Percentiles rank a stretch among this genome's conserved stretches.
These are phyloP conservation scores for Micractinium sp. DNA, from an alignment of 139 green algal genomes.

Conservation along the genomic window DNA sequence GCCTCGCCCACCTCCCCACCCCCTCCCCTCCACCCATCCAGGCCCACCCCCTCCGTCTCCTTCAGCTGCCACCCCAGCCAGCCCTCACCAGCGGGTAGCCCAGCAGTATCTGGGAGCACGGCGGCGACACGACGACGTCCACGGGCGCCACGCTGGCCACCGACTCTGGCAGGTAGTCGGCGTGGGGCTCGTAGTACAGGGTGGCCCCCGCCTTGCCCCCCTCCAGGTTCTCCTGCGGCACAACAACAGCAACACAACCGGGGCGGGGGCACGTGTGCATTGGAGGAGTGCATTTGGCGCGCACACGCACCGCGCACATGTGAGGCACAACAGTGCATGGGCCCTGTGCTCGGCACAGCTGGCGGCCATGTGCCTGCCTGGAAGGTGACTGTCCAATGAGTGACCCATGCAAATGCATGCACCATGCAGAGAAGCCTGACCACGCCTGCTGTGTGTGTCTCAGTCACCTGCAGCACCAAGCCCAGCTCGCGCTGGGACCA, in stretches of 20 bases:
- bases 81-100: conserved; percentile 63
- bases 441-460: no score
- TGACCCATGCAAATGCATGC: not conserved
- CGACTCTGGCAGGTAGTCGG: conserved; percentile 58
- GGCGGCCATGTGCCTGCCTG: no score
- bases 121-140: conserved; percentile 72
- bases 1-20: not conserved
- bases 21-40: not conserved
- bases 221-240: conserved; percentile 54
- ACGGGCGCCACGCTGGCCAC: conserved; percentile 45
- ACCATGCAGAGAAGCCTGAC: not conserved
- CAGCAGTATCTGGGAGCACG: conserved; percentile 52
- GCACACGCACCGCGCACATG: no score
- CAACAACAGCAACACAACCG: conserved; percentile 61
- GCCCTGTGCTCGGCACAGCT: no score
- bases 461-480: conserved; percentile 53
- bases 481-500: conserved; percentile 83
- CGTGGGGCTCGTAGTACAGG: conserved; percentile 79
- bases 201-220: conserved; percentile 17
- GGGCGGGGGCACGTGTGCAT: no score
- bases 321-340: no score
- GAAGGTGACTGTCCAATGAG: no score
- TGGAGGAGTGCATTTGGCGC: no score
- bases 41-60: not conserved
- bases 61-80: not conserved